Evolutionary conservation across 768 basidiomycete species (phyloP).

Genomic region (Lactarius tabidus): DNA sequence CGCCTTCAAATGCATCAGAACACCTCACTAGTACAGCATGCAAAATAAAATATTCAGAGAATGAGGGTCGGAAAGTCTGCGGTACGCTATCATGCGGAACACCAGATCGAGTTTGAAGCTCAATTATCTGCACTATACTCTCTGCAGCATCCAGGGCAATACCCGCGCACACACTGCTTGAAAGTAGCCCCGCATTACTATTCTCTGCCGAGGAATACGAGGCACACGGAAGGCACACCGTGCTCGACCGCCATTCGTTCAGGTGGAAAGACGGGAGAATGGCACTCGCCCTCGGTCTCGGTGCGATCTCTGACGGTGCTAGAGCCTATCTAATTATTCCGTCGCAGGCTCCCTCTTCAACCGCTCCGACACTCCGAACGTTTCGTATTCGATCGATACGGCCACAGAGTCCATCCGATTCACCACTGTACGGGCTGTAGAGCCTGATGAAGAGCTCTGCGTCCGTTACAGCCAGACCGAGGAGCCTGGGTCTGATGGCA

Average conservation of each 20-base stretch:
- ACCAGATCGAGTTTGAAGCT: not conserved
- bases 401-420: slow-evolving; percentile 59
- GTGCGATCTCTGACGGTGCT: not conserved
- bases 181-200: slow-evolving; percentile 82
- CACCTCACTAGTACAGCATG: slow-evolving; percentile 37
- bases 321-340: not conserved
- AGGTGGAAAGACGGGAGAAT: slow-evolving; percentile 68
- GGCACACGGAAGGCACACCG: slow-evolving; percentile 54
- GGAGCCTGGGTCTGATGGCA: not conserved
- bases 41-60: slow-evolving; percentile 40
- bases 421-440: slow-evolving; percentile 49
- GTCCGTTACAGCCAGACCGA: slow-evolving; percentile 60
- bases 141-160: slow-evolving; percentile 48
- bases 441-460: slow-evolving; percentile 67
- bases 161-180: slow-evolving; percentile 62
- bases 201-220: slow-evolving; percentile 69
- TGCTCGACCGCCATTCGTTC: slow-evolving; percentile 74
- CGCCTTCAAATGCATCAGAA: slow-evolving; percentile 3
- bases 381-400: slow-evolving; percentile 56
- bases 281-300: slow-evolving; percentile 53
- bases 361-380: slow-evolving; percentile 66
- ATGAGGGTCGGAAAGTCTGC: slow-evolving; percentile 61
- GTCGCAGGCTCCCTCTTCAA: slow-evolving; percentile 75
- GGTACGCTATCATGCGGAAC: slow-evolving; percentile 38
- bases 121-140: not conserved